A percentile compares a stretch with the other conserved stretches of the same genome.
Evolutionary conservation across 192 early-diverging fungal species (phyloP).

Genomic region (Gryganskiella cystojenkinii): DNA sequence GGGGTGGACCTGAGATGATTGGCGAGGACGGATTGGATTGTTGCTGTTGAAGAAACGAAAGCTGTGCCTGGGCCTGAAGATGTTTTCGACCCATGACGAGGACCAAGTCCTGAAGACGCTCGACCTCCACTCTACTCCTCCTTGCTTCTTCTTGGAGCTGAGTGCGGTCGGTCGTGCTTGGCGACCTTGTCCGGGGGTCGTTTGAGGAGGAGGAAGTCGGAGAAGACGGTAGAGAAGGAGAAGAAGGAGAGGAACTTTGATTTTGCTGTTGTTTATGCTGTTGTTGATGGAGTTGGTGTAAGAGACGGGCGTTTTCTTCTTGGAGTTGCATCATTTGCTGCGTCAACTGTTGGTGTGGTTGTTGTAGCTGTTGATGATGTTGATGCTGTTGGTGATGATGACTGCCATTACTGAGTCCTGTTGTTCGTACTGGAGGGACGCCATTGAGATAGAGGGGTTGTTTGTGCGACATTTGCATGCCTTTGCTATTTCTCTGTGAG

Average conservation of each 20-base stretch:
- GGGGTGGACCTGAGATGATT: neutral
- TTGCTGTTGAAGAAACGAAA: conserved; percentile 40
- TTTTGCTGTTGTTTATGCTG: conserved; percentile 6
- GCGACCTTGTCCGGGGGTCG: conserved; percentile 30
- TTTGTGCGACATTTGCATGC: too few relatives aligned
- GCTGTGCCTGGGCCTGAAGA: conserved; percentile 41
- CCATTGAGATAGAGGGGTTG: too few relatives aligned
- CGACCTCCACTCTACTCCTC: conserved; percentile 17
- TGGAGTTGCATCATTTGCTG: too few relatives aligned
- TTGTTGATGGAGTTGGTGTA: neutral
- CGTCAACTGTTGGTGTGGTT: too few relatives aligned
- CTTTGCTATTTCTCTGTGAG: too few relatives aligned
- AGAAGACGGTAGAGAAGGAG: conserved; percentile 31
- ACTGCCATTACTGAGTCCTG: too few relatives aligned
- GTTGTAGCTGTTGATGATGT: too few relatives aligned
- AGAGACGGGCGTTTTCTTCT: too few relatives aligned
- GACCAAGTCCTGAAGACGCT: conserved; percentile 34
- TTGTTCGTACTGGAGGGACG: too few relatives aligned
- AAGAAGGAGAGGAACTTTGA: conserved; percentile 21
- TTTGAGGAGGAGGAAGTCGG: conserved; percentile 21
- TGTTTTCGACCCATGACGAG: conserved; percentile 42
- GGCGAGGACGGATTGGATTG: conserved; percentile 7
- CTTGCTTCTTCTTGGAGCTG: conserved; percentile 1
- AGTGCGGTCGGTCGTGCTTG: conserved; percentile 20
- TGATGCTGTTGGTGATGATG: too few relatives aligned